Base-by-base conservation (phyloP, 2,329 filamentous ascomycete species). In the Aureobasidium musti region DNA sequence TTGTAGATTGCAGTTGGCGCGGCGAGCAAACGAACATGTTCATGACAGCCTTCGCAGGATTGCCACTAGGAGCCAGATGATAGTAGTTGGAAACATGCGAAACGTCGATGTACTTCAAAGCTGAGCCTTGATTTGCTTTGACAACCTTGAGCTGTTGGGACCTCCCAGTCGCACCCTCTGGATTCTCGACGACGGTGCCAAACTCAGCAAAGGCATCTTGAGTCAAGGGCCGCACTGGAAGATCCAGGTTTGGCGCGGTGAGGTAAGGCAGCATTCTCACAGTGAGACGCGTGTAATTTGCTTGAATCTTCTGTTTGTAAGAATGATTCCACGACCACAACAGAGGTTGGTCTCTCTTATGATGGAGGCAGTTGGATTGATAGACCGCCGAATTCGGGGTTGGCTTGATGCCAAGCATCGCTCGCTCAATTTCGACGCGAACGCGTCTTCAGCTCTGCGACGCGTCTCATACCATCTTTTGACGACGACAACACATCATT, bases 11-110 rank as follows among this genome's bases (percentile, higher is more conserved):
- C 73, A 90, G 79, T 43, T 80, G 72, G 41, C 90, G 84, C 11
- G 90, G 89, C 59, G 87, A 88, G 76, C 92, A 97, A 65, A 92
- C 88, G 77, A 98, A 98, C 86, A 98, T 89, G 78, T 89, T 97
- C 84, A 96, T 88, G 64, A 89, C 84, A 41, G 90, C 84, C 56
- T 82, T 79, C 1, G 84, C 84, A 1, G 83, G 76, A 70, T 77
- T 80, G 54, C 83, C 78, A 74, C 86, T 90, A 2, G 87, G 86
- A 0, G 88, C 84, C 67, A 86, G 81, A n/a, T 77, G 74, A 77
- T 97, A 96, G 68, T 87, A 83, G 76, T 96, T 86, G 37, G 82
- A 80, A 71, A 94, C 83, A 50, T 84, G 83, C n/a, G 91, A 91
- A 69, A 96, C 87, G 74, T 91, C 85, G 68, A 89, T 84, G 78